Conservation (phyloP, 176 grass and related monocot genomes). For the Dendrocalamus sinicus region DNA sequence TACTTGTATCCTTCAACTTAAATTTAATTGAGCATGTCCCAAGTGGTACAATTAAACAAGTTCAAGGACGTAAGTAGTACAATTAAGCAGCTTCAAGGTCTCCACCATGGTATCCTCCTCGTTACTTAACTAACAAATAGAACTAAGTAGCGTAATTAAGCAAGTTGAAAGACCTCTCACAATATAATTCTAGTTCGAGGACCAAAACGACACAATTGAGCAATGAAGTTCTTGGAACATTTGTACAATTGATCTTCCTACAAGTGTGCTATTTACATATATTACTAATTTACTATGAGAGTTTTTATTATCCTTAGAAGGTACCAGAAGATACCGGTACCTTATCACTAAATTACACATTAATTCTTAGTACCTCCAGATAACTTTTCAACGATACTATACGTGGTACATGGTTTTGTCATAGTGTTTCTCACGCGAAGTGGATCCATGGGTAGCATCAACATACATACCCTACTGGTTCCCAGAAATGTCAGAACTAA, state of each 20-base stretch:
- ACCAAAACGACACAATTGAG: background rate
- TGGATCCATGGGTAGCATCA: background rate
- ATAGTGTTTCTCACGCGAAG: background rate
- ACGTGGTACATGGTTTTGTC: background rate
- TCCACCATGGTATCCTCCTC: too few relatives aligned
- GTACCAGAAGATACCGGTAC: too few relatives aligned
- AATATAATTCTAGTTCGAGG: background rate
- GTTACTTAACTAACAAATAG: too few relatives aligned
- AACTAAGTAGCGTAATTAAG: background rate
- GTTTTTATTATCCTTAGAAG: too few relatives aligned
- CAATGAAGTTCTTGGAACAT: background rate
- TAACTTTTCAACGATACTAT: too few relatives aligned
- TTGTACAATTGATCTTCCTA: background rate
- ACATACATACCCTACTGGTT: background rate
- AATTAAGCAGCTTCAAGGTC: too few relatives aligned
- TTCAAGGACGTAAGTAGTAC: too few relatives aligned
- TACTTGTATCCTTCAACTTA: background rate
- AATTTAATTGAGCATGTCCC: background rate
- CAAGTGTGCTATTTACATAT: background rate
- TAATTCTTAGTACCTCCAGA: too few relatives aligned
- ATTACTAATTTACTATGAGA: too few relatives aligned
- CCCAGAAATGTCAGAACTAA: background rate
- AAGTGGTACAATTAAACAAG: background rate
- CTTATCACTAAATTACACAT: too few relatives aligned
- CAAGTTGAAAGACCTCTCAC: background rate